Percentiles rank a stretch among this genome's conserved stretches.
phyloP scores from a whole-genome alignment of 2,329 filamentous ascomycete genomes.

The Clonostachys byssicola region DNA sequence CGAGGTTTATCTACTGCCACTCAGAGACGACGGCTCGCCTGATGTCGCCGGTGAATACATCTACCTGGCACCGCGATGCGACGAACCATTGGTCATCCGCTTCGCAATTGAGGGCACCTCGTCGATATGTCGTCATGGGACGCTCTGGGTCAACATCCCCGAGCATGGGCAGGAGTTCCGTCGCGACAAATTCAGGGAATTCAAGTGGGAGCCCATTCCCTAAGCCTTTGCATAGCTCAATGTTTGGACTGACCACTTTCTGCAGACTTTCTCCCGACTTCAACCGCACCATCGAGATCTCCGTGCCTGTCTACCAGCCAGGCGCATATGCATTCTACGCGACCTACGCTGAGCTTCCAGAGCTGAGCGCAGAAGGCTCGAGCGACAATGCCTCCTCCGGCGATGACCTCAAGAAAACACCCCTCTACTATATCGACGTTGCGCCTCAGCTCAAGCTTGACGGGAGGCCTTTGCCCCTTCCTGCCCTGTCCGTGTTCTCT shows the following conservation, averaged over 20 bases:
- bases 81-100: conserved; percentile 72
- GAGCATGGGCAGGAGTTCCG: conserved; percentile 70
- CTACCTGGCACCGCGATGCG: conserved; percentile 74
- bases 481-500: conserved; percentile 88
- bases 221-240: too few relatives aligned
- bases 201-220: conserved; percentile 61
- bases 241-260: background rate
- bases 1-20: conserved; percentile 80
- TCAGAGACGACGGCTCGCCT: conserved; percentile 91
- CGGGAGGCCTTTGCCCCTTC: conserved; percentile 70
- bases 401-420: conserved; percentile 58
- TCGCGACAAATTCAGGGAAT: conserved; percentile 77
- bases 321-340: conserved; percentile 94
- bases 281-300: conserved; percentile 86
- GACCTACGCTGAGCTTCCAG: conserved; percentile 83
- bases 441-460: conserved; percentile 75
- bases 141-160: conserved; percentile 95
- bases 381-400: conserved; percentile 12
- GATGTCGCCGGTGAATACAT: conserved; percentile 87
- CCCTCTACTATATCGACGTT: conserved; percentile 89
- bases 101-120: conserved; percentile 94
- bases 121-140: conserved; percentile 91
- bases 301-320: conserved; percentile 75
- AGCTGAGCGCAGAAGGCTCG: conserved; percentile 33
- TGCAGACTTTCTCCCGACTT: conserved; percentile 83